These are phyloP conservation scores for Monosporascus sp. DNA, from an alignment of 2,329 filamentous ascomycete genomes.

Conservation along the genomic window DNA sequence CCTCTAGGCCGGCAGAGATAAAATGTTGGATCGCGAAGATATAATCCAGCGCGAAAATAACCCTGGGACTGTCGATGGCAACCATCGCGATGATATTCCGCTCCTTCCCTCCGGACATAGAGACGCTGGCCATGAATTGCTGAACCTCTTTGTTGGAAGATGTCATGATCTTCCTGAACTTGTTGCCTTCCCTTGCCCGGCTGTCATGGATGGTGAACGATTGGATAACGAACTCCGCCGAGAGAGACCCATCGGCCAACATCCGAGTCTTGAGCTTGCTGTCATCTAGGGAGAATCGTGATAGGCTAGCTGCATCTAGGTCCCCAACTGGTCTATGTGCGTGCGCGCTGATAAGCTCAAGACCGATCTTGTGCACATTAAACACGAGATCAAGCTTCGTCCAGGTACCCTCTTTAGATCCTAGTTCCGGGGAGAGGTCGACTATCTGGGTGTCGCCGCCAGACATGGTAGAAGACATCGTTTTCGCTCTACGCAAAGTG, in stretches of 20 bases:
- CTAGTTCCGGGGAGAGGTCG: conserved; percentile 65
- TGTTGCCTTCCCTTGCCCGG: conserved; percentile 82
- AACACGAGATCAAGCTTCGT: conserved; percentile 92
- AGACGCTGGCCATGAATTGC: conserved; percentile 96
- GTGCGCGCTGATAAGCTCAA: conserved; percentile 78
- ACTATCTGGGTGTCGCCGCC: conserved; percentile 38
- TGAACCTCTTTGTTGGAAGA: conserved; percentile 91
- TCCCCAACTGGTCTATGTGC: conserved; percentile 74
- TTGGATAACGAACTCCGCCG: conserved; percentile 87
- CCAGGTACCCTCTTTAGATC: conserved; percentile 67
- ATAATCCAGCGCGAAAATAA: conserved; percentile 96
- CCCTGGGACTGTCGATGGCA: conserved; percentile 86
- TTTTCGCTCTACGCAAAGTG: conserved; percentile 44
- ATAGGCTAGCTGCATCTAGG: conserved; percentile 73
- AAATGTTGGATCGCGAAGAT: conserved; percentile 85
- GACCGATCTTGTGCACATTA: conserved; percentile 76
- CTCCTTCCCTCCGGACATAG: conserved; percentile 80
- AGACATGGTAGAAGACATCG: conserved; percentile 31
- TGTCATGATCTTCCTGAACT: conserved; percentile 97
- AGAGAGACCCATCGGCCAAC: conserved; percentile 84
- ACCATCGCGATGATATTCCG: conserved; percentile 83
- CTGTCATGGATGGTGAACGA: conserved; percentile 95
- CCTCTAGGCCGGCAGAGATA: conserved; percentile 62
- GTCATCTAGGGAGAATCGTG: conserved; percentile 89
- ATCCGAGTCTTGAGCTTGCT: conserved; percentile 89